Conservation (phyloP, 2,329 filamentous ascomycete species). For the Escovopsis sp. region DNA sequence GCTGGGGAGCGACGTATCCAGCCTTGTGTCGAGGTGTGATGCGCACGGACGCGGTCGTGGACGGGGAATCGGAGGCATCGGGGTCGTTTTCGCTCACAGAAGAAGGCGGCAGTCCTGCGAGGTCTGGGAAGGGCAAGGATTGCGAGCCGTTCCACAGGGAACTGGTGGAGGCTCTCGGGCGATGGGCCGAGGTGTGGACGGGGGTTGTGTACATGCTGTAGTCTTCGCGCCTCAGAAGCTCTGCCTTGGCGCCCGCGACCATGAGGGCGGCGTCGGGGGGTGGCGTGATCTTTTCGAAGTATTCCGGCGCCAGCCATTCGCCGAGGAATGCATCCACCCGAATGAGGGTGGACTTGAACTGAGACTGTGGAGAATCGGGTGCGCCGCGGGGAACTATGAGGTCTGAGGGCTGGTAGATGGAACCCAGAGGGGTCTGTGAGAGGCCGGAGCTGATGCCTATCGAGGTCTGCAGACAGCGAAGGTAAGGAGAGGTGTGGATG, state of each 20-base stretch:
- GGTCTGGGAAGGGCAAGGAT: slow-evolving; percentile 8
- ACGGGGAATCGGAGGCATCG: slow-evolving; percentile 18
- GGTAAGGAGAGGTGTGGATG: slow-evolving; percentile 85
- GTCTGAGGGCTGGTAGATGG: slow-evolving; percentile 18
- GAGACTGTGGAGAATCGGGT: slow-evolving; percentile 12
- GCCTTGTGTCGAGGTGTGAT: slow-evolving; percentile 10
- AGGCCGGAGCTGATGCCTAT: slow-evolving; percentile 79
- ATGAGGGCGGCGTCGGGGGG: slow-evolving; percentile 78
- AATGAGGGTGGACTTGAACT: slow-evolving; percentile 45
- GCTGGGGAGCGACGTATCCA: slow-evolving; percentile 61
- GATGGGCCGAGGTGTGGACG: slow-evolving; percentile 2
- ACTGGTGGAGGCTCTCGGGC: slow-evolving; percentile 10
- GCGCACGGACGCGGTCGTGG: slow-evolving; percentile 2
- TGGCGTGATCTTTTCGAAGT: slow-evolving; percentile 83
- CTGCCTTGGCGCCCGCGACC: slow-evolving; percentile 77
- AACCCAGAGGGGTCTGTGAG: slow-evolving; percentile 35
- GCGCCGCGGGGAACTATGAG: slow-evolving; percentile 19
- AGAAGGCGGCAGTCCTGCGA: slow-evolving; percentile 8
- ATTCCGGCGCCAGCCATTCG: slow-evolving; percentile 88
- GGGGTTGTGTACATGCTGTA: slow-evolving; percentile 30
- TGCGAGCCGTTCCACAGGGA: slow-evolving; percentile 22
- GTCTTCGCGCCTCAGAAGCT: slow-evolving; percentile 65
- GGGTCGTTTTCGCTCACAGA: slow-evolving; percentile 15
- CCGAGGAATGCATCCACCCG: slow-evolving; percentile 86
- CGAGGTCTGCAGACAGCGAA: slow-evolving; percentile 85